phyloP scores from a whole-genome alignment of 2,329 filamentous ascomycete species.

The Aaosphaeria arxii region DNA sequence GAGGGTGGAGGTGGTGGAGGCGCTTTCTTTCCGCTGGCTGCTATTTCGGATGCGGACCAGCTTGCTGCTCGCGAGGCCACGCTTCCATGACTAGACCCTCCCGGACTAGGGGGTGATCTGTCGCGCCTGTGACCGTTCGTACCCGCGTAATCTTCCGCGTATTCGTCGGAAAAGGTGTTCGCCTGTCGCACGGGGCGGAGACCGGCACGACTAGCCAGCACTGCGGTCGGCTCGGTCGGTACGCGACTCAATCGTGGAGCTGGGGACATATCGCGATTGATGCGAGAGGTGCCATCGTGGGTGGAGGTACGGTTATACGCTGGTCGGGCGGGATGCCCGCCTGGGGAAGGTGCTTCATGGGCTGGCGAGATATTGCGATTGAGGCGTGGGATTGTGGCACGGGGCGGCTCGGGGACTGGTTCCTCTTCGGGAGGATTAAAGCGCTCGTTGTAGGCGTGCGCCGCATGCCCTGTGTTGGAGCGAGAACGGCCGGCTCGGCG shows the following conservation, averaged over 20 bases:
- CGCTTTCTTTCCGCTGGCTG: conserved; percentile 47
- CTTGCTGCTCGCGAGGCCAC: conserved; percentile 51
- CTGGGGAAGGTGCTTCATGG: conserved; percentile 24
- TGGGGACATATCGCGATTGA: conserved; percentile 53
- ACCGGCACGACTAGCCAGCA: conserved; percentile 48
- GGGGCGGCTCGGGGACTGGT: conserved; percentile 48
- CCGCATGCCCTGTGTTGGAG: conserved; percentile 63
- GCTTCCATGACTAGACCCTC: conserved; percentile 47
- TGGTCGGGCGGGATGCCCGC: conserved; percentile 44
- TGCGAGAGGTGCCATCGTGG: conserved; percentile 56
- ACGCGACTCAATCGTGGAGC: conserved; percentile 50
- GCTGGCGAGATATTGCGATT: conserved; percentile 43
- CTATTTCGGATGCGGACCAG: conserved; percentile 36
- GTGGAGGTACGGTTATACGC: conserved; percentile 52
- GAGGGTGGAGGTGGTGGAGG: conserved; percentile 58
- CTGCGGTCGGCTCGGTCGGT: conserved; percentile 53
- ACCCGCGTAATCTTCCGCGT: conserved; percentile 31
- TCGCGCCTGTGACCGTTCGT: conserved; percentile 37
- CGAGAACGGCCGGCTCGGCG: conserved; percentile 52
- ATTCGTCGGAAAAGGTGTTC: conserved; percentile 34
- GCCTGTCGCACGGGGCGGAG: conserved; percentile 41
- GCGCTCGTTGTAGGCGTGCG: conserved; percentile 61
- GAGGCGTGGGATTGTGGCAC: conserved; percentile 43
- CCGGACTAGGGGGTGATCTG: conserved; percentile 52
- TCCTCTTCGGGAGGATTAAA: conserved; percentile 59